These are phyloP conservation scores for Aegilops longissima DNA, from an alignment of 176 grass and related monocot genomes.

Conservation along the genomic window DNA sequence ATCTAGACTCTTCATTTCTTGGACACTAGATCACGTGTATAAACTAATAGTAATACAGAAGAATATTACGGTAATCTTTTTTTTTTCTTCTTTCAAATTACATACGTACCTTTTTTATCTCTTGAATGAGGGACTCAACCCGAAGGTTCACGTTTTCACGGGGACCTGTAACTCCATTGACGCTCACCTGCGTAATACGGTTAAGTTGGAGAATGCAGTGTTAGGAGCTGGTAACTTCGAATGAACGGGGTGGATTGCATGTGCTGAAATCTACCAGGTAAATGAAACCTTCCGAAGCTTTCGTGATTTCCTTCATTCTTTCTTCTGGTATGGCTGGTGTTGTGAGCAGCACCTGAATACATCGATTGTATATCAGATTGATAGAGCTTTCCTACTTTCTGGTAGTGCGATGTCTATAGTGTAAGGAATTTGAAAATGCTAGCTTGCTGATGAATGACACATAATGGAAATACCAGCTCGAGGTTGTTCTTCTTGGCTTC, in stretches of 20 bases:
- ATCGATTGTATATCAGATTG: neutral
- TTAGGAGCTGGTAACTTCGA: neutral
- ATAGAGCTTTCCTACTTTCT: neutral
- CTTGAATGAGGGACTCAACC: conserved; percentile 14
- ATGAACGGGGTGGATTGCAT: neutral
- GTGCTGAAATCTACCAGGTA: conserved; percentile 48
- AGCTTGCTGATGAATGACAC: neutral
- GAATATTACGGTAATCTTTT: conserved; percentile 8
- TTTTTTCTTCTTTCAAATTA: neutral
- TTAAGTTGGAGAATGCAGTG: neutral
- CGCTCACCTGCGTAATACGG: conserved; percentile 41
- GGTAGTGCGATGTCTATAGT: neutral
- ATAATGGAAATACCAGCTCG: conserved; percentile 52
- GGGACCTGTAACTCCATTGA: conserved; percentile 73
- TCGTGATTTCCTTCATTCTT: conserved; percentile 54
- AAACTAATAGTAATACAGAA: neutral
- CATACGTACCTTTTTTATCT: neutral
- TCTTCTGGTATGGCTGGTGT: conserved; percentile 56
- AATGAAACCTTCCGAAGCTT: conserved; percentile 64
- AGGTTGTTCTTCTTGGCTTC: conserved; percentile 62
- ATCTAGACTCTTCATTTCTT: neutral
- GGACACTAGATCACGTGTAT: neutral
- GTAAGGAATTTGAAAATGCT: neutral
- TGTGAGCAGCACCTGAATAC: conserved; percentile 67
- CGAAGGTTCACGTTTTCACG: conserved; percentile 45